Percentiles rank a stretch among this genome's conserved stretches.
Evolutionary conservation across 2,329 filamentous ascomycete species (phyloP).

Genomic region (Lachnellula hyalina): DNA sequence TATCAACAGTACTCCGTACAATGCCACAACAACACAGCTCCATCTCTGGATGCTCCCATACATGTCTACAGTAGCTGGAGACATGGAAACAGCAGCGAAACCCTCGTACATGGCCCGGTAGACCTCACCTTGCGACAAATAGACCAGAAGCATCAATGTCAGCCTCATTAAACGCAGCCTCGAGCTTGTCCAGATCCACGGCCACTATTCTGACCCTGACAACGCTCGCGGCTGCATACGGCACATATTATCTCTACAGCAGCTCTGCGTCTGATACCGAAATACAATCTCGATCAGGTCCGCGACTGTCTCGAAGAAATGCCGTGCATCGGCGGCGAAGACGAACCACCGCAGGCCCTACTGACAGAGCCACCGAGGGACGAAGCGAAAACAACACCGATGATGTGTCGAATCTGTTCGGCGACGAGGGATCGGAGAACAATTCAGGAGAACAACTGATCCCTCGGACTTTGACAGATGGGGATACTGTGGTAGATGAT

Average conservation of each 20-base stretch:
- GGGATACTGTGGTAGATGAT: conserved; percentile 31
- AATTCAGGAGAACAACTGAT: conserved; percentile 30
- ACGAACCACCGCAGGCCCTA: conserved; percentile 6
- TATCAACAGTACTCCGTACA: neutral
- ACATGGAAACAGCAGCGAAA: neutral
- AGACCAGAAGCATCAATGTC: conserved; percentile 20
- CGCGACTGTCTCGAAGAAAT: conserved; percentile 56
- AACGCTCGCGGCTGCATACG: conserved; percentile 49
- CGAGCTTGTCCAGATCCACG: conserved; percentile 48
- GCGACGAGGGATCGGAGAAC: conserved; percentile 27
- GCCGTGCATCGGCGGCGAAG: conserved; percentile 52
- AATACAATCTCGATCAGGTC: conserved; percentile 19
- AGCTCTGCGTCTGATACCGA: conserved; percentile 30
- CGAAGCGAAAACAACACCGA: neutral
- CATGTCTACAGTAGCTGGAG: neutral
- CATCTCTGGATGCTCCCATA: neutral
- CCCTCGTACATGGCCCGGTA: neutral
- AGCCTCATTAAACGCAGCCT: conserved; percentile 43
- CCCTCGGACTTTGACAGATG: conserved; percentile 25
- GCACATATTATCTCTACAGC: conserved; percentile 54
- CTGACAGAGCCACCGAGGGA: too few species aligned
- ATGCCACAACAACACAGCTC: neutral
- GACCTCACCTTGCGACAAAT: neutral
- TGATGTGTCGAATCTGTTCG: conserved; percentile 8
- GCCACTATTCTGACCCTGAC: conserved; percentile 52